Evolutionary conservation across 2,329 filamentous ascomycete species (phyloP).

Genomic region (Penicillium hesseltinei): DNA sequence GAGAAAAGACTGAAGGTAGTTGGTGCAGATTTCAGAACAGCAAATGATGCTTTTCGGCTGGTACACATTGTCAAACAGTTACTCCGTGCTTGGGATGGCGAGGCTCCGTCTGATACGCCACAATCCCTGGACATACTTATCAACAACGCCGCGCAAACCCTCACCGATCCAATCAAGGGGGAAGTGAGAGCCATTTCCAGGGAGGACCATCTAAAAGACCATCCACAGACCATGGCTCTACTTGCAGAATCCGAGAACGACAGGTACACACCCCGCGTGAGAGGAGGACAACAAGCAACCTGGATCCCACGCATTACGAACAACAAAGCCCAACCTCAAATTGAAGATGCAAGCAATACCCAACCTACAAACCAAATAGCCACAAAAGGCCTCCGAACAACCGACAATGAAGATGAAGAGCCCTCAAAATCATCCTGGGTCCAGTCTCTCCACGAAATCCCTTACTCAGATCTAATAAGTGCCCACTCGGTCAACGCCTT

Average conservation of each 20-base stretch:
- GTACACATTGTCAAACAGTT: conserved; percentile 22
- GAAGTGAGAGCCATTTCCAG: conserved; percentile 30
- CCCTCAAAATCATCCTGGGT: conserved; percentile 34
- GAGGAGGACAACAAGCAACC: conserved; percentile 15
- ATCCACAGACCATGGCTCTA: not conserved
- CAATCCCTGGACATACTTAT: conserved; percentile 34
- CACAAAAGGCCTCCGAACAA: conserved; percentile 15
- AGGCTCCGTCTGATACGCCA: not conserved
- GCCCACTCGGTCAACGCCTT: conserved; percentile 41
- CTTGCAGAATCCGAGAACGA: not conserved
- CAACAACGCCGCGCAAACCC: conserved; percentile 43
- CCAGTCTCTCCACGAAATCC: conserved; percentile 38
- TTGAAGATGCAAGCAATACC: conserved; percentile 27
- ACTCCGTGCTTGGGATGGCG: conserved; percentile 20
- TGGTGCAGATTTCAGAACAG: conserved; percentile 36
- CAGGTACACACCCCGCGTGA: conserved; percentile 14
- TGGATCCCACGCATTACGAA: conserved; percentile 18
- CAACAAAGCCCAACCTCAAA: conserved; percentile 20
- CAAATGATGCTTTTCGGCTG: conserved; percentile 33
- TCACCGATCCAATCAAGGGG: conserved; percentile 35
- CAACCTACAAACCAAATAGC: conserved; percentile 18
- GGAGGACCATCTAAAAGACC: conserved; percentile 20
- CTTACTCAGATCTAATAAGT: conserved; percentile 42
- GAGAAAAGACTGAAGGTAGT: conserved; percentile 26
- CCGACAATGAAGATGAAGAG: not conserved